A percentile compares a stretch with the other conserved stretches of the same genome.
Evolutionary conservation across 441 rosid genomes (phyloP).

Genomic region (Mallotus repandus): DNA sequence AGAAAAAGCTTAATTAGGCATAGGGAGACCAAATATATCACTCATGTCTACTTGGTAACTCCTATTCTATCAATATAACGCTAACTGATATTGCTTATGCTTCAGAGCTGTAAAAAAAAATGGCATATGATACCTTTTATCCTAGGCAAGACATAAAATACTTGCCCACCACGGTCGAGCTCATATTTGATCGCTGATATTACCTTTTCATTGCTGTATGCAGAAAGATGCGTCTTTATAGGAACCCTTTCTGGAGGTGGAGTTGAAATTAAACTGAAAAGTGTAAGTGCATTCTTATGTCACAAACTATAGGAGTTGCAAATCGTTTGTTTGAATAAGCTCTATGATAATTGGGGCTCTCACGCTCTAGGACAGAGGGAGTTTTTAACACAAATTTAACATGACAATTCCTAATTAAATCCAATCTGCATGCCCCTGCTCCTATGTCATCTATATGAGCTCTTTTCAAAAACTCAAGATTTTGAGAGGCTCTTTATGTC

Average conservation of each 20-base stretch:
- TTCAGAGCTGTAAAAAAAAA: constrained; percentile 9
- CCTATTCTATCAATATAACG: background rate
- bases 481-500: no score
- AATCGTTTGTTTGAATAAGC: background rate
- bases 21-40: no score
- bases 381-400: background rate
- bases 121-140: constrained; percentile 65
- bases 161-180: constrained; percentile 91
- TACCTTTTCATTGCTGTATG: constrained; percentile 58
- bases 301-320: constrained; percentile 10
- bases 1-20: background rate
- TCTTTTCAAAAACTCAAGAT: background rate
- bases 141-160: constrained; percentile 93
- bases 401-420: background rate
- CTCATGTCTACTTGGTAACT: no score
- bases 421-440: background rate
- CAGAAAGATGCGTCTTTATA: constrained; percentile 82
- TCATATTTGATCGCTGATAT: constrained; percentile 73
- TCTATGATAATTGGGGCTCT: background rate
- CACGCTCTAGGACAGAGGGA: no score
- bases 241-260: constrained; percentile 99
- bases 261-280: constrained; percentile 84
- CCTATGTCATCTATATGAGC: background rate
- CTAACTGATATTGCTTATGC: background rate
- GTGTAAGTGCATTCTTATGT: constrained; percentile 18